These are phyloP conservation scores for Nemania sp. DNA, from an alignment of 2,329 filamentous ascomycete genomes.

Conservation along the genomic window DNA sequence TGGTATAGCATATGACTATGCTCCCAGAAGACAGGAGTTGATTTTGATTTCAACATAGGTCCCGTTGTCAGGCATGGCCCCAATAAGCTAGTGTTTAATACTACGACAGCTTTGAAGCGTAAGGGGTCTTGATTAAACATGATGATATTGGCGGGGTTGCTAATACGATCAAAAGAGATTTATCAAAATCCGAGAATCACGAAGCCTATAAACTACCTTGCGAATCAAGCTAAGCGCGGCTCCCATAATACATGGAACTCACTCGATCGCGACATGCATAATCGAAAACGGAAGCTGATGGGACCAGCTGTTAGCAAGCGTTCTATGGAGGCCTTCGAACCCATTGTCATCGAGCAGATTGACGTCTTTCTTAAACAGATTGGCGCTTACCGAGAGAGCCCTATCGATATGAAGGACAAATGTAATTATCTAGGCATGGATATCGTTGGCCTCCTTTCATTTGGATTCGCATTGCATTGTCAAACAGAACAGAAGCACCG, in stretches of 20 bases:
- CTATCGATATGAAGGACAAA: conserved; percentile 34
- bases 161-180: conserved; percentile 35
- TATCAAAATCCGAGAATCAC: conserved; percentile 38
- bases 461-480: conserved; percentile 35
- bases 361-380: conserved; percentile 38
- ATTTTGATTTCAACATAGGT: conserved; percentile 23
- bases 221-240: conserved; percentile 29
- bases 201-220: conserved; percentile 36
- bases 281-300: conserved; percentile 36
- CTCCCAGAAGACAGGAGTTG: not conserved
- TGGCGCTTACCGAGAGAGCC: not conserved
- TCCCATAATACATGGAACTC: conserved; percentile 33
- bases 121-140: not conserved
- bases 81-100: conserved; percentile 42
- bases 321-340: conserved; percentile 42
- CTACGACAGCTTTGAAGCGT: conserved; percentile 36
- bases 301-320: conserved; percentile 37
- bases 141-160: not conserved
- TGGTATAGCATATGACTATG: conserved; percentile 22
- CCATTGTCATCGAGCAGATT: conserved; percentile 39
- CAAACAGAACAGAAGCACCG: conserved; percentile 39
- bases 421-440: conserved; percentile 37
- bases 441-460: conserved; percentile 38
- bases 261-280: conserved; percentile 37
- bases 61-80: conserved; percentile 39